A percentile compares a stretch with the other conserved stretches of the same genome.
Evolutionary conservation across 495 filamentous ascomycete species (phyloP).

Genomic region (Trichoderma parareesei): DNA sequence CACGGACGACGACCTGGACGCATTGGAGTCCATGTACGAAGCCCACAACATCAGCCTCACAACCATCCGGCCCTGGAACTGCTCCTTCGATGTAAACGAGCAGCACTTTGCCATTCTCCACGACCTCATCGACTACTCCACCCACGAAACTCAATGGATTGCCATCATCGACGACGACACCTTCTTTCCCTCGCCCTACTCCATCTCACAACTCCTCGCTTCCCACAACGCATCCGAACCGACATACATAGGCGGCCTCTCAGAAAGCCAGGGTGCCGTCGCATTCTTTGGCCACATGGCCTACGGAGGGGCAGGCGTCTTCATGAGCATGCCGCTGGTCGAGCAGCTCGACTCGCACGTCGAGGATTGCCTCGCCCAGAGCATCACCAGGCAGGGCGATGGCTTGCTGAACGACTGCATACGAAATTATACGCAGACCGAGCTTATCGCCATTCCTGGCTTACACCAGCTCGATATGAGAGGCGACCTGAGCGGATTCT

Average conservation of each 20-base stretch:
- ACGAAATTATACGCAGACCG: constrained; percentile 44
- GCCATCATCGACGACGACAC: constrained; percentile 66
- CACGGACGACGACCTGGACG: constrained; percentile 16
- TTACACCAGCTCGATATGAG: constrained; percentile 58
- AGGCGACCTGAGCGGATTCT: constrained; percentile 53
- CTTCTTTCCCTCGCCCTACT: constrained; percentile 57
- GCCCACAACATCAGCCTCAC: constrained; percentile 44
- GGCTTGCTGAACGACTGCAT: constrained; percentile 57
- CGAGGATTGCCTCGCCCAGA: constrained; percentile 45
- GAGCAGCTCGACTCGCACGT: constrained; percentile 44
- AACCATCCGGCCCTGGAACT: constrained; percentile 44
- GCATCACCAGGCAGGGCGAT: constrained; percentile 47
- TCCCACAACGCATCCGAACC: constrained; percentile 43
- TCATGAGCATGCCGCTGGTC: constrained; percentile 53
- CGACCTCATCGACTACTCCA: constrained; percentile 44
- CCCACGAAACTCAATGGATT: constrained; percentile 53
- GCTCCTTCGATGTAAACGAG: constrained; percentile 40
- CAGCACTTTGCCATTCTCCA: constrained; percentile 58
- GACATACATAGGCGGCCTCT: constrained; percentile 54
- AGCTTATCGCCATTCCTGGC: constrained; percentile 48
- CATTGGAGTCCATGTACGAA: constrained; percentile 22
- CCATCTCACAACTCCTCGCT: constrained; percentile 41
- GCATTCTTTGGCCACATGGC: constrained; percentile 55
- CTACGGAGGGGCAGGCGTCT: constrained; percentile 63
- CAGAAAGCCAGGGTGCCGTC: constrained; percentile 54